Evolutionary conservation across 805 yeast species (phyloP).

Genomic region (Kregervanrija fluxuum): DNA sequence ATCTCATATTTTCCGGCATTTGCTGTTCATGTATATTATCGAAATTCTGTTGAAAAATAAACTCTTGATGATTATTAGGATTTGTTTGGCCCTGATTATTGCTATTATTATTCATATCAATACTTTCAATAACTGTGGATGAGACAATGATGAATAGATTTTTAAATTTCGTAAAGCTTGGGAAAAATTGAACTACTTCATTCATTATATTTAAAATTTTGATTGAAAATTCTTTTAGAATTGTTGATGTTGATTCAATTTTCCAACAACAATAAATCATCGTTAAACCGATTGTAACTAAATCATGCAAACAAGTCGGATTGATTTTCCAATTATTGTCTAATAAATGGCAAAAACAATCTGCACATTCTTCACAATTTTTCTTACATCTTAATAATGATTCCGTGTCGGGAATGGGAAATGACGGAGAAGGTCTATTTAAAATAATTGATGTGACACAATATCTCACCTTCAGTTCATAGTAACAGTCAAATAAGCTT

Average conservation of each 20-base stretch:
- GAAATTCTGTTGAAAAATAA: neutral
- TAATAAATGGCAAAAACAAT: constrained; percentile 11
- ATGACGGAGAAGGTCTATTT: constrained; percentile 21
- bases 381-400: constrained; percentile 12
- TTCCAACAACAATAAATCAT: constrained; percentile 23
- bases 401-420: constrained; percentile 13
- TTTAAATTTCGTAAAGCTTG: constrained; percentile 14
- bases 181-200: constrained; percentile 11
- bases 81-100: neutral
- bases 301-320: constrained; percentile 16
- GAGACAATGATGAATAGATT: constrained; percentile 15
- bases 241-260: constrained; percentile 11
- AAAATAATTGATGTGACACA: constrained; percentile 15
- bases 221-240: constrained; percentile 10
- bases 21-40: neutral
- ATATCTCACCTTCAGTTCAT: constrained; percentile 16
- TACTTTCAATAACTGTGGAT: constrained; percentile 12
- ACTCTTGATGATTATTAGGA: neutral
- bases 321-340: constrained; percentile 13
- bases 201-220: constrained; percentile 12
- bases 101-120: constrained; percentile 8
- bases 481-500: constrained; percentile 8
- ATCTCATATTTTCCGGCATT: neutral
- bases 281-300: constrained; percentile 15
- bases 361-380: constrained; percentile 14